Percentiles rank a stretch among this genome's conserved stretches.
Evolutionary conservation across 805 yeast species (phyloP).

Genomic region (Yamadazyma phyllophila): DNA sequence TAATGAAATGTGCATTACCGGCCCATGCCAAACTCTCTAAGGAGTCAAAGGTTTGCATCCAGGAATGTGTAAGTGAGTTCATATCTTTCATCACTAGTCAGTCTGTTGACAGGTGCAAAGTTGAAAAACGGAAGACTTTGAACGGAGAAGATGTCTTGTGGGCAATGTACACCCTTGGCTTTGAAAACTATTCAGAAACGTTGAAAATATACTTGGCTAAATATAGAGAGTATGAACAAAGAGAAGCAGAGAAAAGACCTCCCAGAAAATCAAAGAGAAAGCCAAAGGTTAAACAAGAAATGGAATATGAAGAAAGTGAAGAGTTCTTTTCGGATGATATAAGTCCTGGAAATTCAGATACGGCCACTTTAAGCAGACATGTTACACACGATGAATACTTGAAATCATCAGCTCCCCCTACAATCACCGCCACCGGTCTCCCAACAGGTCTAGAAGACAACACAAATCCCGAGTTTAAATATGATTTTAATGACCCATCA

Average conservation of each 20-base stretch:
- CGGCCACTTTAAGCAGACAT: not conserved
- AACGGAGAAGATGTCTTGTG: slow-evolving; percentile 77
- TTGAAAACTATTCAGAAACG: slow-evolving; percentile 77
- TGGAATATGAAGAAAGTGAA: slow-evolving; percentile 10
- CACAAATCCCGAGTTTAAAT: slow-evolving; percentile 4
- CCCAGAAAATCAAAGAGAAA: slow-evolving; percentile 10
- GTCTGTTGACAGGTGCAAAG: slow-evolving; percentile 68
- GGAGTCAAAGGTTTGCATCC: slow-evolving; percentile 78
- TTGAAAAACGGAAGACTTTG: slow-evolving; percentile 72
- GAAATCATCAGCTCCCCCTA: not conserved
- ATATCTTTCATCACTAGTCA: slow-evolving; percentile 80
- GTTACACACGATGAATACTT: slow-evolving; percentile 4
- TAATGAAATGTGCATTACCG: slow-evolving; percentile 75
- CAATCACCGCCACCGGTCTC: not conserved
- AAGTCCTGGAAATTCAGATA: slow-evolving; percentile 14
- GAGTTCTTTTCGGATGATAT: slow-evolving; percentile 15
- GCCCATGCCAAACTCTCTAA: slow-evolving; percentile 72
- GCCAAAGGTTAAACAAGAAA: not conserved
- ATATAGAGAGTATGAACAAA: slow-evolving; percentile 19
- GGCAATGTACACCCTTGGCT: slow-evolving; percentile 67
- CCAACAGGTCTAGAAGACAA: not conserved
- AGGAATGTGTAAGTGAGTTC: slow-evolving; percentile 80
- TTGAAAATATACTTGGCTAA: slow-evolving; percentile 58
- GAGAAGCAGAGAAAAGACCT: slow-evolving; percentile 15
- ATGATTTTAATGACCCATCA: slow-evolving; percentile 10